phyloP scores from a whole-genome alignment of 2,329 filamentous ascomycete species.

The Monosporascus sp. region DNA sequence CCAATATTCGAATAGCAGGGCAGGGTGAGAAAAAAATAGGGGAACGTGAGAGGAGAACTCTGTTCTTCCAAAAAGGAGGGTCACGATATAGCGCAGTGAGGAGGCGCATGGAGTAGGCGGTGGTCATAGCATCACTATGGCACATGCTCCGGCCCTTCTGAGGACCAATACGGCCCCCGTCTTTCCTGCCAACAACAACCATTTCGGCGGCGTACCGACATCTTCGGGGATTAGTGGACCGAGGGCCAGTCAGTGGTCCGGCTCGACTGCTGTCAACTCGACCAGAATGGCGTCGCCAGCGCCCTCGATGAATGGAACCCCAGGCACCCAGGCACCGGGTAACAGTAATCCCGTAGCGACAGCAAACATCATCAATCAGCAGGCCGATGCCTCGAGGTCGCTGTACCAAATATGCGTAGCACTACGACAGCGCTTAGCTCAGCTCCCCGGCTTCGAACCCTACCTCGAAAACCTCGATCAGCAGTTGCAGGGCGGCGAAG shows the following conservation, averaged over 20 bases:
- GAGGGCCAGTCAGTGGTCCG: slow-evolving; percentile 58
- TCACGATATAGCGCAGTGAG: background rate
- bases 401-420: slow-evolving; percentile 93
- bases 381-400: slow-evolving; percentile 84
- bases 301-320: slow-evolving; percentile 41
- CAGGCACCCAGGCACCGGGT: slow-evolving; percentile 29
- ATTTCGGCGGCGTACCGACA: slow-evolving; percentile 36
- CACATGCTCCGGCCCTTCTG: slow-evolving; percentile 51
- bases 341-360: slow-evolving; percentile 68
- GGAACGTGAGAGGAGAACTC: too few relatives aligned
- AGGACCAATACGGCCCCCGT: slow-evolving; percentile 55
- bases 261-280: slow-evolving; percentile 48
- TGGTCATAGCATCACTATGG: slow-evolving; percentile 41
- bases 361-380: slow-evolving; percentile 94
- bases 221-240: slow-evolving; percentile 47
- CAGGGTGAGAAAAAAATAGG: too few relatives aligned
- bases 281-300: slow-evolving; percentile 47
- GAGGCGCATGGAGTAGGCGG: slow-evolving; percentile 9
- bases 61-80: too few relatives aligned
- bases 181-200: slow-evolving; percentile 44
- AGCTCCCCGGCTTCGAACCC: slow-evolving; percentile 76
- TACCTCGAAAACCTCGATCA: slow-evolving; percentile 68
- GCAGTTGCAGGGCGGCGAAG: slow-evolving; percentile 55
- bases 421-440: slow-evolving; percentile 72
- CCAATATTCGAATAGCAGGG: too few relatives aligned